Evolutionary conservation across 2,329 filamentous ascomycete species (phyloP), one percentile per base, ranked within the genome.

Genomic region (Fusarium sp.): DNA sequence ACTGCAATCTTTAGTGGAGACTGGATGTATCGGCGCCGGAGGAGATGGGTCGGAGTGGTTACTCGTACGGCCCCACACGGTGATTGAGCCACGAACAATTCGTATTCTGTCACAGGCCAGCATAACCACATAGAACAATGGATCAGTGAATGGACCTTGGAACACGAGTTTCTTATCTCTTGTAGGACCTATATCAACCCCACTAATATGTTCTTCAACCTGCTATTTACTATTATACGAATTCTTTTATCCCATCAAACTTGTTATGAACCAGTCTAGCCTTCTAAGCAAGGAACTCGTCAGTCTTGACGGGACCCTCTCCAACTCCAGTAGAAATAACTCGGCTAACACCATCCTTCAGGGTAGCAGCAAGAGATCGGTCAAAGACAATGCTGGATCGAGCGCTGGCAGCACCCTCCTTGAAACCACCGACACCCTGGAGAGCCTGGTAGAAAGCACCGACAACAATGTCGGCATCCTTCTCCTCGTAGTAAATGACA

Each of bases 241-340:
- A 16, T n/a, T 20, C 30, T 63, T 60, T 60, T 46, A 14, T 30
- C 41, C 29, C 16, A 29, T 41, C 29, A 24, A 25, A 9, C 49
- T 55, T 71, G 78, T 73, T 76, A 71, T 75, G 75, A 80, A 22
- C 80, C 77, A 34, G 82, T 79, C 73, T 87, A 82, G 16, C 91
- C 91, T 90, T 91, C 69, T 87, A 88, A 65, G 97, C 87, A 67
- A 98, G 82, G 77, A 91, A 90, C 77, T 95, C 88, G 18, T 95
- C 87, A 7, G 94, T 92, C 84, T 89, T 93, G 70, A 91, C 82
- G 0, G 96, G 96, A 0, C 95, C 96, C 79, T 97, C 93, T 2
- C 96, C 96, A 45, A 99, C 96, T 55, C 91, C 87, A 3, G 97
- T 98, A 83, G 94, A 83, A 73, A 99, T 99, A 40, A 99, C 91